Conservation (phyloP, 1,284 basidiomycete genomes). For the Fomes fomentarius region DNA sequence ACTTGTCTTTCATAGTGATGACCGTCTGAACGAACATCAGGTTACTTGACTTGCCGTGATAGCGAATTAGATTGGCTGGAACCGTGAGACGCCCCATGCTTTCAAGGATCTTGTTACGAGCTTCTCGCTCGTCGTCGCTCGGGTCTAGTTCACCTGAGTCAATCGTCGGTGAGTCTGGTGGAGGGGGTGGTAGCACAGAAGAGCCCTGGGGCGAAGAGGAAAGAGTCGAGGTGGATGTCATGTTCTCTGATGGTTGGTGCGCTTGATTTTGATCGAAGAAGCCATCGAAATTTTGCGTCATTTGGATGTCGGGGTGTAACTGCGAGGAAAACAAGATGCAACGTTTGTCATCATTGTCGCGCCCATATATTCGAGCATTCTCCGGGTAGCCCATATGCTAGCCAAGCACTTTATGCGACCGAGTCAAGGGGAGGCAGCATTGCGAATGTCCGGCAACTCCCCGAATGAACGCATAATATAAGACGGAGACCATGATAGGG, state of each 20-base stretch:
- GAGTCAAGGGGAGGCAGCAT: too few species aligned
- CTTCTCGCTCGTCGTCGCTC: conserved; percentile 38
- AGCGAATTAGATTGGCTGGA: conserved; percentile 35
- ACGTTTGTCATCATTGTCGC: too few species aligned
- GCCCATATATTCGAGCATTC: too few species aligned
- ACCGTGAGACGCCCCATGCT: conserved; percentile 26
- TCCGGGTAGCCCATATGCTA: too few species aligned
- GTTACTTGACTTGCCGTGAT: conserved; percentile 56
- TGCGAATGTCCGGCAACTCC: too few species aligned
- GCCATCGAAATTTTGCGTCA: conserved; percentile 49
- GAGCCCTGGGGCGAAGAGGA: background rate
- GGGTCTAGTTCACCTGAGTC: conserved; percentile 37
- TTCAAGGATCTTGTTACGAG: conserved; percentile 23
- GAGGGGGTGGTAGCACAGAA: conserved; percentile 9
- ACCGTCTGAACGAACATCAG: conserved; percentile 52
- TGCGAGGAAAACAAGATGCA: conserved; percentile 22
- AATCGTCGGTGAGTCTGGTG: conserved; percentile 11
- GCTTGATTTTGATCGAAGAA: conserved; percentile 44
- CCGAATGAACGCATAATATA: too few species aligned
- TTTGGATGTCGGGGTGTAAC: conserved; percentile 52
- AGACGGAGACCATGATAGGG: too few species aligned
- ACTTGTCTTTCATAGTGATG: conserved; percentile 50
- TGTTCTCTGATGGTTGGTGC: conserved; percentile 1
- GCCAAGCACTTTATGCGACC: too few species aligned
- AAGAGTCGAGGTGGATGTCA: background rate